Percentiles rank a stretch among this genome's conserved stretches.
Conservation (phyloP, 1,284 basidiomycete genomes). For the Cerrena zonata region DNA sequence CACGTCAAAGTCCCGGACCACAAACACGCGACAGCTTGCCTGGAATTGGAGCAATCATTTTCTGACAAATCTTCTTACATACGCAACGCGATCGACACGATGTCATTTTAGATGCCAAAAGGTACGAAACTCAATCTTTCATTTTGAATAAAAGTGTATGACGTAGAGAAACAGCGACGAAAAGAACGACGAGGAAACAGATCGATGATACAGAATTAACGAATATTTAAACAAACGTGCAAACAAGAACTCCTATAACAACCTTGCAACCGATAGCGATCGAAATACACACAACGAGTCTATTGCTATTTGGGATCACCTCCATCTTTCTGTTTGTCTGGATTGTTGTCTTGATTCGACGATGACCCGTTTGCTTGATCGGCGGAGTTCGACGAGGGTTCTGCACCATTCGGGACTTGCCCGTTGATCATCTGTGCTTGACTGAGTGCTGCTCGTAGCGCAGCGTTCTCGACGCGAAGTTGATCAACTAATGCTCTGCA, state of each 20-base stretch:
- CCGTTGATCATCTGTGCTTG: slow-evolving; percentile 33
- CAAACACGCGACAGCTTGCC: too few species aligned
- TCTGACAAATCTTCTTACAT: background rate
- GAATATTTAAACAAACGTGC: background rate
- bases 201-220: background rate
- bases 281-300: background rate
- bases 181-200: too few species aligned
- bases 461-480: slow-evolving; percentile 73
- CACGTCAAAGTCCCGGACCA: too few species aligned
- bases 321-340: background rate
- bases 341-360: background rate
- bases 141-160: too few species aligned
- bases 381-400: background rate
- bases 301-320: background rate
- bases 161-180: too few species aligned
- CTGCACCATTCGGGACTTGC: background rate
- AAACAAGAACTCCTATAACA: background rate
- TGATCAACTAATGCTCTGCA: slow-evolving; percentile 77
- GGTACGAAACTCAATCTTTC: background rate
- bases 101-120: background rate
- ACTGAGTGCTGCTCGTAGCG: slow-evolving; percentile 44
- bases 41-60: background rate
- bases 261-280: background rate
- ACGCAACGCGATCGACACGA: background rate
- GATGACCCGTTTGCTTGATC: background rate